Evolutionary conservation across 495 filamentous ascomycete species (phyloP), one percentile per base, ranked within the genome.

Genomic region (Talaromyces trachyspermus): DNA sequence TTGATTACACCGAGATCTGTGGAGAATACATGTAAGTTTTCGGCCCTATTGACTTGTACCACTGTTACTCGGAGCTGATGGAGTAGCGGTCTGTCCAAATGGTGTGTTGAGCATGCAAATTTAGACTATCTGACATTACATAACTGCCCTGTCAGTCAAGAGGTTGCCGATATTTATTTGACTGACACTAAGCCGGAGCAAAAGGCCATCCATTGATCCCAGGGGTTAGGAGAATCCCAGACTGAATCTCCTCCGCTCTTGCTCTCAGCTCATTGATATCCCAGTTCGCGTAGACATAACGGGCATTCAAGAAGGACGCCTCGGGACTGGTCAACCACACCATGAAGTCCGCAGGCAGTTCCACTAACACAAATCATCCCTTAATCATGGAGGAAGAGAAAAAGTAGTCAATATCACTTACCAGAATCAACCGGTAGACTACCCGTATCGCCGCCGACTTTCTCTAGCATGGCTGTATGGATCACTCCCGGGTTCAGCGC

Each of bases 201-300:
- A n/a, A n/a, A n/a, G n/a, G n/a, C n/a, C n/a, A n/a, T n/a, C n/a
- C n/a, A n/a, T n/a, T n/a, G n/a, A n/a, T n/a, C n/a, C n/a, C n/a
- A n/a, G n/a, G n/a, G n/a, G n/a, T n/a, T n/a, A n/a, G n/a, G n/a
- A n/a, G n/a, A n/a, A n/a, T n/a, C n/a, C n/a, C n/a, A n/a, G n/a
- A n/a, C n/a, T n/a, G n/a, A 36, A 78, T 71, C 56, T 74, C 61
- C 9, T 66, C 56, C 19, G 50, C 57, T 44, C 52, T 53, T 4
- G 53, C 56, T 50, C 71, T 66, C 17, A 79, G 56, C 59, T 80
- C 73, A n/a, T 74, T 60, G 8, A 75, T 70, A 59, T 80, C 75
- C 74, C 75, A 78, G 50, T 76, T 75, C 10, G 63, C 58, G 69
- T 70, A 77, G 12, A 74, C 56, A 40, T 64, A 69, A 37, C 62